These are phyloP conservation scores for Panellus pusillus DNA, from an alignment of 768 basidiomycete genomes.

Conservation along the genomic window DNA sequence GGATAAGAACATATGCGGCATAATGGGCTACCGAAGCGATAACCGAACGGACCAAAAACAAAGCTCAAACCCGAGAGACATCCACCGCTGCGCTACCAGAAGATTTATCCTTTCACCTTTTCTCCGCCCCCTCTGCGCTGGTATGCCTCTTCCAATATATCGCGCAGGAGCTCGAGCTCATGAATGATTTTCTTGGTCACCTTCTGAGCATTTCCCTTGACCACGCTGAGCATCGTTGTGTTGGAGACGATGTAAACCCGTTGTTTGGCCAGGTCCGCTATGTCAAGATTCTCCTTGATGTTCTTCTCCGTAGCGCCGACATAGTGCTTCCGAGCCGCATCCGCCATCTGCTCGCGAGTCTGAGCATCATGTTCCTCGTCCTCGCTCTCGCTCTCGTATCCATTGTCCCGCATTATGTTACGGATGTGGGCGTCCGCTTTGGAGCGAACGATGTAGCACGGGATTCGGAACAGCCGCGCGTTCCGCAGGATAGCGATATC, in stretches of 20 bases:
- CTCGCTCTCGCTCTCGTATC: not conserved
- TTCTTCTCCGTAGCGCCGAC: not conserved
- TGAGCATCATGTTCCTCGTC: too few relatives aligned
- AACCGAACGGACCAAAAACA: too few relatives aligned
- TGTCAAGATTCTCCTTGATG: not conserved
- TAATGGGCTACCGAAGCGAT: too few relatives aligned
- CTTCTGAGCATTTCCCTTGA: not conserved
- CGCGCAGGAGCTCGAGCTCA: not conserved
- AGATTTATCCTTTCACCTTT: not conserved
- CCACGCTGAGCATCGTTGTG: not conserved
- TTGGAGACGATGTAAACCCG: not conserved
- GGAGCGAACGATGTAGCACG: slow-evolving; percentile 35
- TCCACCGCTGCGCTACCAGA: not conserved
- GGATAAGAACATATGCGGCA: too few relatives aligned
- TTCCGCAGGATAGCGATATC: slow-evolving; percentile 33
- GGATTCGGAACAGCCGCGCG: slow-evolving; percentile 29
- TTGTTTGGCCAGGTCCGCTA: not conserved
- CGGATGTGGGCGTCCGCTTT: slow-evolving; percentile 15
- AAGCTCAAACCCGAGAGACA: not conserved
- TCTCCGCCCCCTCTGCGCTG: not conserved
- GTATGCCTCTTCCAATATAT: not conserved
- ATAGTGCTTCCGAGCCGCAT: slow-evolving; percentile 8
- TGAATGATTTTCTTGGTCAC: not conserved
- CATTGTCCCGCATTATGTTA: too few relatives aligned
- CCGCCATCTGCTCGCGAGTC: too few relatives aligned